These are phyloP conservation scores for Stephanodiscus triporus DNA, from an alignment of 108 stramenopile genomes.

Conservation along the genomic window DNA sequence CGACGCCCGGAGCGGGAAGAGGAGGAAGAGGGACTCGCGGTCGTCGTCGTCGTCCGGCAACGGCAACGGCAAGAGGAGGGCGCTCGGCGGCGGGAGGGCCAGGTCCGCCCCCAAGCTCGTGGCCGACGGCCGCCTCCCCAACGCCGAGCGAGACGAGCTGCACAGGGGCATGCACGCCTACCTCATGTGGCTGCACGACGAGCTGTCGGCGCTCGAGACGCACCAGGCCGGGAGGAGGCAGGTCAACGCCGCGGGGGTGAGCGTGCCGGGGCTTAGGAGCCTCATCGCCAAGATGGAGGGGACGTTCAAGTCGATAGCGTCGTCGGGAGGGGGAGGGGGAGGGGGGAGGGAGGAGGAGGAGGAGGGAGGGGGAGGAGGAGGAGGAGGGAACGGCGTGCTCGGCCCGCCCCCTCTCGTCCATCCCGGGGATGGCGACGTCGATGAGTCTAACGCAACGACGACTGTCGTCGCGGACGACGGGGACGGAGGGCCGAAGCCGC, in stretches of 20 bases:
- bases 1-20: neutral
- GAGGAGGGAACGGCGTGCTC: neutral
- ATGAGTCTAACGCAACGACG: neutral
- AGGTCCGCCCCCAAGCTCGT: conserved; percentile 4
- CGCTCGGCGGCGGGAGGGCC: neutral
- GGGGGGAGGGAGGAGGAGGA: neutral
- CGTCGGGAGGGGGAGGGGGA: neutral
- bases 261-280: conserved; percentile 1
- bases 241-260: conserved; percentile 3
- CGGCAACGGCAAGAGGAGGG: neutral
- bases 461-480: neutral
- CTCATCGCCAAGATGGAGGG: conserved; percentile 12
- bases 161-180: neutral
- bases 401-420: neutral
- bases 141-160: conserved; percentile 12
- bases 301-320: conserved; percentile 1
- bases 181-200: conserved; percentile 13
- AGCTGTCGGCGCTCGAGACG: neutral
- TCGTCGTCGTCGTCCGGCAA: neutral
- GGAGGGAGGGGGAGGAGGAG: neutral
- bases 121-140: neutral
- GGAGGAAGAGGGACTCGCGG: neutral
- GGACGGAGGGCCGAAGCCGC: neutral
- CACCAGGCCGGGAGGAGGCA: conserved; percentile 1
- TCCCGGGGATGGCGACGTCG: neutral